Conservation (phyloP, 148 eudicot genomes). For the Rheum nobile region DNA sequence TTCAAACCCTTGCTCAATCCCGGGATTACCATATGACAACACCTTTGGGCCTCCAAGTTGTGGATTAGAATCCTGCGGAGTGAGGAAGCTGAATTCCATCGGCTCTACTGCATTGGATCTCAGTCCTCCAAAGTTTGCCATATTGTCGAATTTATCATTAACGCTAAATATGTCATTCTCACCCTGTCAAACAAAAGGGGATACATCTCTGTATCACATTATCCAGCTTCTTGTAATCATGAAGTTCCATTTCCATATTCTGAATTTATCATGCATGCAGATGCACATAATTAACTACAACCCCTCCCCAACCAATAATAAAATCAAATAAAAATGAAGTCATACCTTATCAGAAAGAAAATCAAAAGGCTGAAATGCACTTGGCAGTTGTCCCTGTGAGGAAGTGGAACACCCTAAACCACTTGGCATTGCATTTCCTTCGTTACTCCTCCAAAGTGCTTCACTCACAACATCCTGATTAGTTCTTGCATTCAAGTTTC, state of each 20-base stretch:
- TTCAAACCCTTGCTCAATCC: conserved; percentile 53
- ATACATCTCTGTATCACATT: neutral
- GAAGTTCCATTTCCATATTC: no score
- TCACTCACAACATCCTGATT: conserved; percentile 36
- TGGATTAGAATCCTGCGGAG: conserved; percentile 42
- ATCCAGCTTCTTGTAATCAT: neutral
- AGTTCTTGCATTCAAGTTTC: conserved; percentile 30
- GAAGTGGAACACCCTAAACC: conserved; percentile 39
- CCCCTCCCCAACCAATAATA: no score
- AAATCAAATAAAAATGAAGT: neutral
- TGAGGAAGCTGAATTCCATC: conserved; percentile 81
- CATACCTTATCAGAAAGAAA: conserved; percentile 61
- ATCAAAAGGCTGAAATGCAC: conserved; percentile 41
- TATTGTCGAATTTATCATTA: conserved; percentile 34
- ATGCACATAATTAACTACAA: no score
- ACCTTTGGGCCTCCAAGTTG: conserved; percentile 48
- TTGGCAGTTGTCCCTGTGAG: conserved; percentile 39
- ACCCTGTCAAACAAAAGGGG: conserved; percentile 26
- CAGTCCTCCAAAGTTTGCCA: conserved; percentile 36
- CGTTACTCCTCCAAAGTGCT: conserved; percentile 54
- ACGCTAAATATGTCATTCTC: conserved; percentile 35
- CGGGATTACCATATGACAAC: conserved; percentile 28
- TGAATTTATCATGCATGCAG: no score
- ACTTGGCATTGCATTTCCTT: conserved; percentile 36
- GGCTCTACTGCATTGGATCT: conserved; percentile 51